These are phyloP conservation scores for Orychophragmus violaceus DNA, from an alignment of 345 rosid species.

Conservation along the genomic window DNA sequence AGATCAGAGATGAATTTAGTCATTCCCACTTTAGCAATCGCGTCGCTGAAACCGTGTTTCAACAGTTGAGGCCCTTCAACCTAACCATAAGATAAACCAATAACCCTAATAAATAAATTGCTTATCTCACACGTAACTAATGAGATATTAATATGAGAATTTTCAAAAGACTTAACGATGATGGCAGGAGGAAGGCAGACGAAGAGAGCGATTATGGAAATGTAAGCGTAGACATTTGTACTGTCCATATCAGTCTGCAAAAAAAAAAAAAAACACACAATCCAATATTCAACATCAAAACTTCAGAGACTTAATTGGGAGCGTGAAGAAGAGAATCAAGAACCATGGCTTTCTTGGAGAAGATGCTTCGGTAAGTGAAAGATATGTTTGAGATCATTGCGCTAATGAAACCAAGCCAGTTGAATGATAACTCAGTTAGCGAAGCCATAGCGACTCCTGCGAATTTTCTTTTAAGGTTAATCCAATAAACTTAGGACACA, in stretches of 20 bases:
- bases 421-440: constrained; percentile 88
- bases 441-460: constrained; percentile 93
- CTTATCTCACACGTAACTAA: background rate
- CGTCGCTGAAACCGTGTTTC: constrained; percentile 68
- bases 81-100: constrained; percentile 30
- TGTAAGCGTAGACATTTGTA: constrained; percentile 88
- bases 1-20: constrained; percentile 84
- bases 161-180: constrained; percentile 45
- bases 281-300: background rate
- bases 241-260: constrained; percentile 97
- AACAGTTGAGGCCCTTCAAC: constrained; percentile 86
- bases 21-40: constrained; percentile 82
- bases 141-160: background rate
- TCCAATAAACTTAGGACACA: background rate
- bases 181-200: constrained; percentile 94
- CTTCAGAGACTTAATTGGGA: background rate
- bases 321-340: constrained; percentile 13
- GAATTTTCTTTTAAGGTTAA: background rate
- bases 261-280: background rate
- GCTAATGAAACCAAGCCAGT: constrained; percentile 93
- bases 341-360: constrained; percentile 99
- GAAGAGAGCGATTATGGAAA: constrained; percentile 86
- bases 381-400: constrained; percentile 97
- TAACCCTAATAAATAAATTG: constrained; percentile 4
- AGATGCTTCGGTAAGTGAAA: constrained; percentile 91